Evolutionary conservation across 768 basidiomycete species (phyloP), one percentile per base, ranked within the genome.

Genomic region (Tylopilus felleus): DNA sequence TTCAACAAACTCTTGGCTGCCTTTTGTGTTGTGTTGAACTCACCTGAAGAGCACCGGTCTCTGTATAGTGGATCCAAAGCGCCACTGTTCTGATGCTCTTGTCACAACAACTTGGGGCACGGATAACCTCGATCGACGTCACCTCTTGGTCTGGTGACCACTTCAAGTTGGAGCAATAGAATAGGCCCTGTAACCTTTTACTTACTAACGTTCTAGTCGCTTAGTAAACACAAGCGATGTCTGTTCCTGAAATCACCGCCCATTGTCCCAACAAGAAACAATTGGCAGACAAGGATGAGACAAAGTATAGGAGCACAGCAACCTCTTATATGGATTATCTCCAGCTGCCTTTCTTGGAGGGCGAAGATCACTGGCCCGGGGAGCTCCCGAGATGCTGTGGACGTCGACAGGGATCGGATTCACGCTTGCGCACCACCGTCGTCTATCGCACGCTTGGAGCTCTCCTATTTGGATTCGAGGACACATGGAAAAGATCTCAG

Each of bases 401-500:
- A 39, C 7, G n/a, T 36, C 35, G 1, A 36, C 33, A 2, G 33
- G 16, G 14, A 33, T 13, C 13, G 33, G 33, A 33, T 33, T 9
- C 33, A 8, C 29, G 12, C 29, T n/a, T n/a, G n/a, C n/a, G n/a
- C n/a, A n/a, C n/a, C n/a, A n/a, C n/a, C n/a, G n/a, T n/a, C n/a
- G n/a, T n/a, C n/a, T n/a, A n/a, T n/a, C n/a, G n/a, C 33, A n/a
- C 33, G 33, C 33, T 33, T 14, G 9, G n/a, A n/a, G n/a, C n/a
- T n/a, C n/a, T n/a, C n/a, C n/a, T n/a, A 33, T 33, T 33, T 17
- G 21, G 3, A 16, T 31, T 9, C 22, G 7, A 49, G 5, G 23
- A 10, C n/a, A 1, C 5, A 58, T 68, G 68, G 58, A 70, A 14
- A 68, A 42, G 53, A 12, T 70, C 25, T 64, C 61, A 8, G 66